Evolutionary conservation across 2,329 filamentous ascomycete genomes (phyloP).

Genomic region (Trichoderma sp.): DNA sequence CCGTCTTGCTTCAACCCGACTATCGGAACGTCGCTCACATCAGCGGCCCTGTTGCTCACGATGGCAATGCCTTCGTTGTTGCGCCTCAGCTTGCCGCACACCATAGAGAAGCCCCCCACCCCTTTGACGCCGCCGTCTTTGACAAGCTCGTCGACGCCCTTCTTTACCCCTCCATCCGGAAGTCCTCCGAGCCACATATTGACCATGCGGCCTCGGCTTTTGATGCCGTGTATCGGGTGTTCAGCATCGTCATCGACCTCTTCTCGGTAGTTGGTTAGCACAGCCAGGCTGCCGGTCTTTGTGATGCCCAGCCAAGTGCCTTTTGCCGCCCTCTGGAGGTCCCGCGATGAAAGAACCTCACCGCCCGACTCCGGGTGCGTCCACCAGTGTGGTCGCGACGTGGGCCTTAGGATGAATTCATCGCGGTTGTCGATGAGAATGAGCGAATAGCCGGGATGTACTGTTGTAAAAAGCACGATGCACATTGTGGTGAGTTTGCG

Average conservation of each 20-base stretch:
- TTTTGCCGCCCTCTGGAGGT: constrained; percentile 58
- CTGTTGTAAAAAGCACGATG: constrained; percentile 71
- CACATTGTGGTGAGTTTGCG: constrained; percentile 54
- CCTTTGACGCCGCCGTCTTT: constrained; percentile 53
- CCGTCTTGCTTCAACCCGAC: constrained; percentile 50
- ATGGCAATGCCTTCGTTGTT: constrained; percentile 54
- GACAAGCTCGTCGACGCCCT: constrained; percentile 53
- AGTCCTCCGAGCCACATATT: constrained; percentile 57
- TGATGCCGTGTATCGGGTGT: constrained; percentile 52
- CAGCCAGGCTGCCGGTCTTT: constrained; percentile 56
- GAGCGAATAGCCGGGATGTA: constrained; percentile 70
- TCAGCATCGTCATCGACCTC: constrained; percentile 42
- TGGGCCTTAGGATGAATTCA: constrained; percentile 64
- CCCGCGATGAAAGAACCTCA: constrained; percentile 56
- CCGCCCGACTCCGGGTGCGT: constrained; percentile 41
- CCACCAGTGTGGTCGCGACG: constrained; percentile 64
- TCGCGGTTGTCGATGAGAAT: constrained; percentile 78
- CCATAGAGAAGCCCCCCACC: constrained; percentile 63
- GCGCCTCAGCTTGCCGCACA: constrained; percentile 58
- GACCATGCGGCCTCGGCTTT: constrained; percentile 62
- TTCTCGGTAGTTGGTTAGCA: constrained; percentile 67
- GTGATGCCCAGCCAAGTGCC: constrained; percentile 67
- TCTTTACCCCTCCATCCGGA: constrained; percentile 44
- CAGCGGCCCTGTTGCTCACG: constrained; percentile 58
- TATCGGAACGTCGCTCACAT: constrained; percentile 54